These are phyloP conservation scores for Ogataea thermomethanolica DNA, from an alignment of 805 yeast genomes.

Conservation along the genomic window DNA sequence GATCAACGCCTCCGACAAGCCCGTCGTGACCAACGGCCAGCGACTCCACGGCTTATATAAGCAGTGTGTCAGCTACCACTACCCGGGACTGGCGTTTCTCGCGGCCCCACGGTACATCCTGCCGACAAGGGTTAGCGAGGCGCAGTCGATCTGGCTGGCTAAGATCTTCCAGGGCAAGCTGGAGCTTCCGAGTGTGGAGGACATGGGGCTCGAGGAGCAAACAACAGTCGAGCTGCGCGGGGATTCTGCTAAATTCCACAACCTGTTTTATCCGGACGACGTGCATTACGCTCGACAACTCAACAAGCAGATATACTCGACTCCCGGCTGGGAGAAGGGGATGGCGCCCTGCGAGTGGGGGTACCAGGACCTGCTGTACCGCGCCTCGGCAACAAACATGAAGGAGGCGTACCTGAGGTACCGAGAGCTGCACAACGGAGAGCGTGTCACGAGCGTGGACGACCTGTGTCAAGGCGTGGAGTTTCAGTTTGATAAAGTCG, in stretches of 20 bases:
- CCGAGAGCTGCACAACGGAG: slow-evolving; percentile 36
- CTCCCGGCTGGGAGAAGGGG: slow-evolving; percentile 36
- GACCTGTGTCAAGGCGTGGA: slow-evolving; percentile 13
- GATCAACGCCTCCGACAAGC: slow-evolving; percentile 25
- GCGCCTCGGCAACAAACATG: slow-evolving; percentile 42
- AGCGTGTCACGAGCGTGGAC: slow-evolving; percentile 11
- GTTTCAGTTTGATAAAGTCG: slow-evolving; percentile 13
- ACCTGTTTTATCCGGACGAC: slow-evolving; percentile 53
- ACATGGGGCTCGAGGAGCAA: slow-evolving; percentile 43
- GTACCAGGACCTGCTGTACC: slow-evolving; percentile 39
- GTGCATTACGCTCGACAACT: slow-evolving; percentile 48
- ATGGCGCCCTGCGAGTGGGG: slow-evolving; percentile 53
- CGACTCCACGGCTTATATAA: slow-evolving; percentile 53
- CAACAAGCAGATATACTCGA: slow-evolving; percentile 30
- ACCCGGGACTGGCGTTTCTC: slow-evolving; percentile 63
- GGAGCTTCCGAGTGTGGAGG: slow-evolving; percentile 43
- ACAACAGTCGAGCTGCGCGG: slow-evolving; percentile 42
- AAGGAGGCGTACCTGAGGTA: slow-evolving; percentile 46
- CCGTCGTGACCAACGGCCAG: slow-evolving; percentile 44
- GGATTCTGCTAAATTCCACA: slow-evolving; percentile 45
- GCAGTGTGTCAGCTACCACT: slow-evolving; percentile 54
- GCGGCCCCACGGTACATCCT: slow-evolving; percentile 60
- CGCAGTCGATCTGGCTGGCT: slow-evolving; percentile 65
- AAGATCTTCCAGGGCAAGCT: slow-evolving; percentile 59
- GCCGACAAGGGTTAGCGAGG: slow-evolving; percentile 58